Evolutionary conservation across 176 grass and related monocot genomes (phyloP), one percentile per base, ranked within the genome.

Genomic region (Pharus latifolius): DNA sequence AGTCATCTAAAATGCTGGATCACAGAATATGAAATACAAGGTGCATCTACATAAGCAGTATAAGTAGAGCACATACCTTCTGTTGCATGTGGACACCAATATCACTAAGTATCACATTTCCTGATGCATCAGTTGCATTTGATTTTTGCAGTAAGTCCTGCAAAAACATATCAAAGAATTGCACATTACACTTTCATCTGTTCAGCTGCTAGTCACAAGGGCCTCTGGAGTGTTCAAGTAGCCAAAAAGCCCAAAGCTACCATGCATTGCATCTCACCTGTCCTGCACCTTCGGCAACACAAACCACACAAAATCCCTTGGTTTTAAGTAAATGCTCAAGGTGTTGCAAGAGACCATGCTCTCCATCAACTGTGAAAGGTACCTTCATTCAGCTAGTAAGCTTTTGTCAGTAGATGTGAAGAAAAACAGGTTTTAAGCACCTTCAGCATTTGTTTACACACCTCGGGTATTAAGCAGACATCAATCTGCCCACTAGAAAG

Each of bases 401-500:
- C 11, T 53, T 60, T 40, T 70, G 35, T 85, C 37, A 73, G 60
- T 47, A 69, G n/a, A 78, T 55, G 41, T 59, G 56, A 77, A 70
- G 0, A 64, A 69, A 33, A 19, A 70, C 5, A 46, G 24, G 67
- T 38, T 46, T 44, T 29, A 49, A 82, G 29, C 10, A 23, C 15
- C 12, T 7, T 68, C 20, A 38, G 49, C 42, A 25, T 43, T 53
- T 37, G 34, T 69, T 70, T 58, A 81, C 87, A 62, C 14, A 98
- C 95, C 87, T 98, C 87, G 2, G 95, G 95, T 76, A 98, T 91
- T 60, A 94, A 69, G 75, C 90, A 98, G 18, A 98, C 67, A 74
- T 98, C 95, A 42, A 88, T 88, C 57, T 98, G 95, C 23, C 95
- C 95, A 61, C 95, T 98, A 18, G 95, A 93, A 80, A 98, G 86